Base-by-base conservation (phyloP, 441 rosid species). In the Gossypium aridum region DNA sequence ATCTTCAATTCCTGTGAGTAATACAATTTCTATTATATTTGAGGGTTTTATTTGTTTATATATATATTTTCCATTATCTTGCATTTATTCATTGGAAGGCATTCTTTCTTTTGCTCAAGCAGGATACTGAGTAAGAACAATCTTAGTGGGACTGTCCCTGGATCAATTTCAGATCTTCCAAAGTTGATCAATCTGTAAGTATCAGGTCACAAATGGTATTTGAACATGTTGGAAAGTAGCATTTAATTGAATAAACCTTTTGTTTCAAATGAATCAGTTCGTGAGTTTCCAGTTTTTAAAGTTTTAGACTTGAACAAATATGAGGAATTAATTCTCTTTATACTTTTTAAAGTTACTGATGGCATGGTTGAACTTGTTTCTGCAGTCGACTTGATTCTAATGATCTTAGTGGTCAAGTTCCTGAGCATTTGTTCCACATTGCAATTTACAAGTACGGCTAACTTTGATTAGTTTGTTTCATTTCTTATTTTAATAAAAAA, bases 1-100 rank as follows among this genome's bases (percentile, higher is more conserved):
- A 79, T 77, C 98, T 92, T 82, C 98, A 92, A 82, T 91, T 94
- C 88, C 84, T 94, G 99, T 94, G 82, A 89, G 97, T 82, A 70
- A 72, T 62, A 72, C 63, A 28, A 4, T 77, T 72, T 28, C 8
- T 64, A 4, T 19, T 78, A 23, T 60, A 55, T 51, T 69, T 75
- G n/a, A 14, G 64, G 8, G 78, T 68, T 64, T 69, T 71, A 54
- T 62, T 66, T 31, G 57, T 59, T 10, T 59, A 55, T 61, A 8
- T 20, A n/a, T 74, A n/a, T 74, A 69, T 70, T 68, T 14, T 69
- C 64, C 70, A 28, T 69, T 49, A 53, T 37, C 20, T 43, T 23
- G 25, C 43, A 67, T 22, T 57, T 47, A 14, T 55, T 39, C 16
- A 72, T 28, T 61, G 13, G 57, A 65, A 14, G 6, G 39, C 43